Conservation (phyloP, 805 yeast genomes). For the Starmerella khaoyaiensis region DNA sequence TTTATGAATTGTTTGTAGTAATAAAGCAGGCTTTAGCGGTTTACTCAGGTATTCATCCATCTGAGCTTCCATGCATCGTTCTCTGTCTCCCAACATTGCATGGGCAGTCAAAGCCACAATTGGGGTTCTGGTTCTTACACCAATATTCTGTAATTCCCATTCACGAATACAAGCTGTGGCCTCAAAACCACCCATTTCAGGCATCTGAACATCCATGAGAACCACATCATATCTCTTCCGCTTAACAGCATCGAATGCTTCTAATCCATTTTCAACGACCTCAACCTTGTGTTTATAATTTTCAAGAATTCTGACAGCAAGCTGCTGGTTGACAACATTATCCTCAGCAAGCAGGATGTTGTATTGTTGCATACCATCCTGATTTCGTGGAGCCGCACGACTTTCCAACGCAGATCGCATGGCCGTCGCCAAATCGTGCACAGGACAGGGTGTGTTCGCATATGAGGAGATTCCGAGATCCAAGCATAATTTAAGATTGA, state of each 20-base stretch:
- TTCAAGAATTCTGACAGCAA: slow-evolving; percentile 73
- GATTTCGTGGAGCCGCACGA: slow-evolving; percentile 63
- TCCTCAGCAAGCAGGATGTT: slow-evolving; percentile 74
- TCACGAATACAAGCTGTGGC: slow-evolving; percentile 77
- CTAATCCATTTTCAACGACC: slow-evolving; percentile 76
- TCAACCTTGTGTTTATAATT: slow-evolving; percentile 74
- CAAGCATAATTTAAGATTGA: slow-evolving; percentile 68
- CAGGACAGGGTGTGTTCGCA: slow-evolving; percentile 79
- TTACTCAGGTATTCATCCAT: slow-evolving; percentile 88
- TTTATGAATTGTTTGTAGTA: slow-evolving; percentile 74
- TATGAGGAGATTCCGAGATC: slow-evolving; percentile 79
- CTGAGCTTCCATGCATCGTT: slow-evolving; percentile 71
- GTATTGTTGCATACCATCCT: slow-evolving; percentile 65
- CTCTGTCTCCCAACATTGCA: slow-evolving; percentile 89
- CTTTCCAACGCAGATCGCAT: slow-evolving; percentile 76
- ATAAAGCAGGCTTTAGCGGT: slow-evolving; percentile 70
- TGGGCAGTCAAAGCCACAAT: slow-evolving; percentile 85
- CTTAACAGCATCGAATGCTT: slow-evolving; percentile 66
- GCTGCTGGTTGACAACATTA: slow-evolving; percentile 72
- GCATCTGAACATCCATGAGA: slow-evolving; percentile 91
- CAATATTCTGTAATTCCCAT: slow-evolving; percentile 72
- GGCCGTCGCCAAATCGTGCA: slow-evolving; percentile 69
- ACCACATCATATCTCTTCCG: slow-evolving; percentile 62
- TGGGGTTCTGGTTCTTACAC: slow-evolving; percentile 65
- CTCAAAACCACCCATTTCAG: slow-evolving; percentile 89